Percentiles rank a stretch among this genome's conserved stretches.
Evolutionary conservation across 371 early-diverging fungal genomes (phyloP).

Genomic region (Mucor racemosus): DNA sequence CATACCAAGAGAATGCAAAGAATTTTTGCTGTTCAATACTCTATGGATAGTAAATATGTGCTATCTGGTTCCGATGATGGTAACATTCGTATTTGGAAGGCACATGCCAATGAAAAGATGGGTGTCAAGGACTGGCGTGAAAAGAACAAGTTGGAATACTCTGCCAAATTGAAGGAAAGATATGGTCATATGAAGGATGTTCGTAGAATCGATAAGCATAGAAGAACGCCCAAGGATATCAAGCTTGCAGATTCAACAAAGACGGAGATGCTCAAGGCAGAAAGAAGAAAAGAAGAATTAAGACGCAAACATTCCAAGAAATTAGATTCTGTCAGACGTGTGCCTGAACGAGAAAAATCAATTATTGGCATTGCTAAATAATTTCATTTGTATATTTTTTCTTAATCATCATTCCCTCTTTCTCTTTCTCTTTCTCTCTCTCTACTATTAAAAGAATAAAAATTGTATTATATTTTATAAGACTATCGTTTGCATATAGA

Average conservation of each 20-base stretch:
- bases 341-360: constrained; percentile 82
- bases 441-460: neutral
- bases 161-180: constrained; percentile 90
- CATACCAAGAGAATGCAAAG: constrained; percentile 99
- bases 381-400: neutral
- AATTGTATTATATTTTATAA: neutral
- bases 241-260: constrained; percentile 78
- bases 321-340: constrained; percentile 62
- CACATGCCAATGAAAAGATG: constrained; percentile 88
- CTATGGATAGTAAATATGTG: constrained; percentile 96
- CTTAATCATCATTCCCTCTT: neutral
- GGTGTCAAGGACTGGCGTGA: constrained; percentile 84
- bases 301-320: constrained; percentile 78
- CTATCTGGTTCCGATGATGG: constrained; percentile 98
- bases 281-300: constrained; percentile 85
- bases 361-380: constrained; percentile 80
- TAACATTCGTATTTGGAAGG: constrained; percentile 98
- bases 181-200: constrained; percentile 95
- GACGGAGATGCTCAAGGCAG: constrained; percentile 78
- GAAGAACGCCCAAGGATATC: constrained; percentile 85
- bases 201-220: constrained; percentile 84
- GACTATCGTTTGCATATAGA: too few species aligned
- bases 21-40: constrained; percentile 88
- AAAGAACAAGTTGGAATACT: constrained; percentile 80
- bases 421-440: neutral